Base-by-base conservation (phyloP, 2,329 filamentous ascomycete species). In the Ophiocordyceps sinensis region DNA sequence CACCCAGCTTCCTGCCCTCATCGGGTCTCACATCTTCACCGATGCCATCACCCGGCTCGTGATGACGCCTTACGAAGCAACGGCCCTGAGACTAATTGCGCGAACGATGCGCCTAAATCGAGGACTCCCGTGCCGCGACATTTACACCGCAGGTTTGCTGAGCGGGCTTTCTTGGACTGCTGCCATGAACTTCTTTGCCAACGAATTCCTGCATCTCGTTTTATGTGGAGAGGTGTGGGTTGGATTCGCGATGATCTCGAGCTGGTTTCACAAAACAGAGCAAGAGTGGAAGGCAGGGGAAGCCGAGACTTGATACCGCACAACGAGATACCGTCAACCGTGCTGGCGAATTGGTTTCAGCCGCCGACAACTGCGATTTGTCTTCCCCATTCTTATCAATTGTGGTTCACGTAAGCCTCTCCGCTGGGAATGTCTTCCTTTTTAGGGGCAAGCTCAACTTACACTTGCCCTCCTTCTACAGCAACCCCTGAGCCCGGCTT, bases 1-100 rank as follows among this genome's bases (percentile, higher is more conserved):
- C 12, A 73, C 71, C 0, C 63, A 61, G 32, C 58, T 76, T 2
- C 71, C 73, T 7, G 62, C 67, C 0, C 50, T 74, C 5, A 46
- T 60, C 7, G 71, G 70, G 0, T 59, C 67, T 0, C 64, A 68
- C 35, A 62, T 73, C 3, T 54, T 75, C 23, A 62, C 68, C 1
- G 60, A 66, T 21, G 57, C 67, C 2, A 47, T 60, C 1, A 54
- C 64, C 0, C 62, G 68, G 28, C 38, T 73, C 7, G 26, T 68
- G 2, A 56, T 67, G 28, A 58, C 62, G 13, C 70, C 71, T 1
- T 54, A 66, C 28, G 72, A 76, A 39, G 64, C 67, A 0, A 53
- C 64, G 10, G 60, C 63, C 3, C 54, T 72, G 17, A 59, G 71
- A 3, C 49, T 63, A 3, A 48, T 73, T 19, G 70, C 69, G 3